Percentiles rank a stretch among this genome's conserved stretches.
Evolutionary conservation across 805 yeast species (phyloP).

Genomic region (Suhomyces emberorum): DNA sequence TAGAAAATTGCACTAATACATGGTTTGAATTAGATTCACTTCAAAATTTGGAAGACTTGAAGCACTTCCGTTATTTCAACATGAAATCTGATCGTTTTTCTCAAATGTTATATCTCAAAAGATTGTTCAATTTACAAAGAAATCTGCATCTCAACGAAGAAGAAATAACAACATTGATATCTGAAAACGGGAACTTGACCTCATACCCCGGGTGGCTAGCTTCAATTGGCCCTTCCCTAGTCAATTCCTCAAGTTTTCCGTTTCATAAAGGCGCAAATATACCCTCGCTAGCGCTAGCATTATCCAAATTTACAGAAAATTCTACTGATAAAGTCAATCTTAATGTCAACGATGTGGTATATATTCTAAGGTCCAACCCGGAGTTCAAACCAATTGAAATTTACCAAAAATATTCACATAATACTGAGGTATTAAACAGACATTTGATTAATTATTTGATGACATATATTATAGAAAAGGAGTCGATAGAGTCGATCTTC

Average conservation of each 20-base stretch:
- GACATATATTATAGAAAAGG: conserved; percentile 3
- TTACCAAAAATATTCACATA: conserved; percentile 8
- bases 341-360: conserved; percentile 10
- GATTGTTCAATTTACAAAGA: background rate
- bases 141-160: background rate
- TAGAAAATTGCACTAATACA: conserved; percentile 3
- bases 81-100: background rate
- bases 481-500: conserved; percentile 1
- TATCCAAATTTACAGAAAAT: background rate
- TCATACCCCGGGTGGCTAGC: conserved; percentile 13
- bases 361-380: conserved; percentile 5
- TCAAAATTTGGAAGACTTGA: conserved; percentile 4
- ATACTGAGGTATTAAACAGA: conserved; percentile 9
- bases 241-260: conserved; percentile 2
- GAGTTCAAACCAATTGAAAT: conserved; percentile 5
- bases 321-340: background rate
- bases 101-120: conserved; percentile 7
- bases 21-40: conserved; percentile 5
- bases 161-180: background rate
- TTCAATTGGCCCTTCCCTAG: conserved; percentile 1
- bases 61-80: background rate
- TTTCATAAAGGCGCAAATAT: background rate
- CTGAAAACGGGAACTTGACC: conserved; percentile 1
- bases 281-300: background rate
- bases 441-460: conserved; percentile 9